Evolutionary conservation across 441 rosid genomes (phyloP), one percentile per base, ranked within the genome.

Genomic region (Biscutella laevigata): DNA sequence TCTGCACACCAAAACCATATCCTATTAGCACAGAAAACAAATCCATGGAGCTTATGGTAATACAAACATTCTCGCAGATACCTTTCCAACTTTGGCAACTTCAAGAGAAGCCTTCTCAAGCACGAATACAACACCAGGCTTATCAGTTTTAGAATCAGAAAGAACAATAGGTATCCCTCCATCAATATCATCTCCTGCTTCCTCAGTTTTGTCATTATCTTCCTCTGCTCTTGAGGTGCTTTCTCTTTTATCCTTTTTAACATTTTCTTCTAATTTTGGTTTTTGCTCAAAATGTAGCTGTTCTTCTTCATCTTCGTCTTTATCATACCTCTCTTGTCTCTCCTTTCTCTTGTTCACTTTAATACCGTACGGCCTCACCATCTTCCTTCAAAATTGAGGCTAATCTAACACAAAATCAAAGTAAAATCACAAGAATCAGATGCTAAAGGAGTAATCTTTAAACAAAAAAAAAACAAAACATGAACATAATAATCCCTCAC

Each of bases 51-150:
- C 45, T 32, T 7, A 2, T 14, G 7, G 57, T 17, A 34, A 36
- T 4, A 9, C 30, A 39, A 39, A 16, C 27, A 27, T 28, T 55
- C 29, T 7, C 5, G 8, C 6, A 30, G 46, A 9, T 47, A 83
- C 92, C 88, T 85, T 85, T 68, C 96, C 96, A 66, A 88, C 84
- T 77, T 85, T 83, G 11, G 89, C 95, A 35, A 85, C 87, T 73
- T 83, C 91, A 46, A 88, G 72, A 35, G 86, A 77, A 19, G 92
- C 92, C 53, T 67, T 85, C 77, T 88, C 96, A 2, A 88, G 88
- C 40, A 85, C 80, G 29, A 88, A 88, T 11, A 73, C 62, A 20
- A 79, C 74, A 0, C 81, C 85, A 0, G 74, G 50, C 48, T 72
- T 70, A 8, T 68, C 50, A 3, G 60, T 47, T 7, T 59, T 70